phyloP scores from a whole-genome alignment of 1,284 basidiomycete genomes.

The Boletus holoroseus region DNA sequence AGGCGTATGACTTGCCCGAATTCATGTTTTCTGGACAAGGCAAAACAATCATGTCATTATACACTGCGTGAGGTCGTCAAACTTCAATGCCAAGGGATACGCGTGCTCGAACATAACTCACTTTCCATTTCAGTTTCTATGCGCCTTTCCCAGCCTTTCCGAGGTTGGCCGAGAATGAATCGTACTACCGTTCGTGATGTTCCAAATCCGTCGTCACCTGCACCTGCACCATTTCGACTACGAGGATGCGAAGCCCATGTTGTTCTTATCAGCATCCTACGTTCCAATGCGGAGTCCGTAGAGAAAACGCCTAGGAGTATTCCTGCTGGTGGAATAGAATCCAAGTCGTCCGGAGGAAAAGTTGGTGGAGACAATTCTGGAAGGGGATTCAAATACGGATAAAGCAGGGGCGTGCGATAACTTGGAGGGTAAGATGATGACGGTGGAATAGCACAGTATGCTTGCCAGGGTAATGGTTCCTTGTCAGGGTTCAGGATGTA shows the following conservation, averaged over 20 bases:
- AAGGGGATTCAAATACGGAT: slow-evolving; percentile 40
- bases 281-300: slow-evolving; percentile 79
- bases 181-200: slow-evolving; percentile 85
- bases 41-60: slow-evolving; percentile 84
- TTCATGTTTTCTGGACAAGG: slow-evolving; percentile 92
- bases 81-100: background rate
- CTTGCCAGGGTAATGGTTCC: slow-evolving; percentile 88
- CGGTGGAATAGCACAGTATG: slow-evolving; percentile 75
- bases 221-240: slow-evolving; percentile 67
- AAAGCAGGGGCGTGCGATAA: slow-evolving; percentile 35
- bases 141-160: slow-evolving; percentile 71
- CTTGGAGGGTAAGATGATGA: slow-evolving; percentile 42
- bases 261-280: slow-evolving; percentile 84
- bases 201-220: slow-evolving; percentile 65
- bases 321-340: slow-evolving; percentile 80
- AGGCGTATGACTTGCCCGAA: slow-evolving; percentile 78
- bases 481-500: slow-evolving; percentile 96
- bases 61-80: slow-evolving; percentile 46
- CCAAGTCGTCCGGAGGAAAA: slow-evolving; percentile 66
- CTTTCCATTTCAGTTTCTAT: slow-evolving; percentile 90
- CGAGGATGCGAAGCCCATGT: slow-evolving; percentile 85
- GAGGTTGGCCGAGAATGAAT: slow-evolving; percentile 87
- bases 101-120: slow-evolving; percentile 39
- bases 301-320: slow-evolving; percentile 91
- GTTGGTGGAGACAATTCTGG: slow-evolving; percentile 27